Evolutionary conservation across 805 yeast species (phyloP), one percentile per base, ranked within the genome.

Genomic region (Candida taoyuanica): DNA sequence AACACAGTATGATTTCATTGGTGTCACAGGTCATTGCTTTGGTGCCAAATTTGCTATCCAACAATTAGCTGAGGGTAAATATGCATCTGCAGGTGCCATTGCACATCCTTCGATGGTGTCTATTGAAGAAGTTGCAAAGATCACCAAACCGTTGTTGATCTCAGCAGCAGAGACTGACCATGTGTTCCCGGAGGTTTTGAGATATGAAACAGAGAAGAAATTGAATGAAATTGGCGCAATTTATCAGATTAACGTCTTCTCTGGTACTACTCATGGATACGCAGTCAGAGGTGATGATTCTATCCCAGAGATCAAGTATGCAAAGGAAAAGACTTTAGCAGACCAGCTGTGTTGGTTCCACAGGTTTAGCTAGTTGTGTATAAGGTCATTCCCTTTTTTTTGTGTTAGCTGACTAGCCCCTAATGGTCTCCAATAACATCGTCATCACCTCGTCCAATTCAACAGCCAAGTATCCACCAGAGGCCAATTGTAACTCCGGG

Each of bases 91-190:
- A 16, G 85, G 74, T 50, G 93, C 89, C 11, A 62, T 75, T 45
- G 91, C 91, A 7, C 96, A 88, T 61, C 96, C 96, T 5, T 81
- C 93, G 4, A 71, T 79, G 43, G 78, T 84, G 12, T 44, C 68
- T 11, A 68, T 70, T 27, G 87, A 76, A 23, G 93, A 82, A 52
- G 69, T 86, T 33, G 73, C 65, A 34, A 71, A 64, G 2, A 59
- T 88, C 49, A 71, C 60, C 48, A 62, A 59, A 43, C 73, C 68
- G 45, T 29, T 89, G 17, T 47, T 78, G 44, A 78, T 88, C 45
- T 68, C 84, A 17, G 85, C 84, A 39, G 94, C 95, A 33, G 85
- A 84, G 63, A 59, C 46, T 13, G 97, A 89, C 57, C 39, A 52
- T 0, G 63, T 71, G 31, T 88, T 80, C 71, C 55, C 87, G 3